phyloP scores from a whole-genome alignment of 106 monocot genomes.

The Dactylorhiza incarnata region DNA sequence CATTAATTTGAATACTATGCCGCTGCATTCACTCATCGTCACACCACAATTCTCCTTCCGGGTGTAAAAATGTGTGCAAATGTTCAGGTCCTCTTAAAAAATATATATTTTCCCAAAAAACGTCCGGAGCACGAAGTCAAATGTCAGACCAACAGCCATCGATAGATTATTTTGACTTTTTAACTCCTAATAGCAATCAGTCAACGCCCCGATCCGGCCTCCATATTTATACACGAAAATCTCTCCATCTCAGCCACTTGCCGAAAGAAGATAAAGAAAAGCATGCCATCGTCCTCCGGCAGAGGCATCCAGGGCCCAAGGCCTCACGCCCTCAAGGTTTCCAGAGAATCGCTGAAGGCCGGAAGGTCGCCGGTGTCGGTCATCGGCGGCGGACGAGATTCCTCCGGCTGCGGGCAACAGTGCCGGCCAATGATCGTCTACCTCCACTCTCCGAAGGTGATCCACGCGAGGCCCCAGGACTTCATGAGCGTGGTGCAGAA shows the following conservation, averaged over 20 bases:
- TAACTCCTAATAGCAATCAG: neutral
- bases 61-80: neutral
- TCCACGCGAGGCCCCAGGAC: constrained; percentile 11
- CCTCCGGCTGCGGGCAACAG: neutral
- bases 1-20: no score
- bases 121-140: neutral
- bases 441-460: constrained; percentile 12
- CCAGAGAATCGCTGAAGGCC: neutral
- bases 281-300: constrained; percentile 7
- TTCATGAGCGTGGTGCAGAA: constrained; percentile 19
- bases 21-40: no score
- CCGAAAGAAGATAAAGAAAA: neutral
- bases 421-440: constrained; percentile 8
- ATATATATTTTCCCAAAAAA: neutral
- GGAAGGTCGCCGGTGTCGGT: no score
- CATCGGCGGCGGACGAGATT: neutral
- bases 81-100: neutral
- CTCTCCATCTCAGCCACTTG: neutral
- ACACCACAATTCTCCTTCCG: no score
- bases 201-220: neutral
- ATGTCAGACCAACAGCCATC: neutral
- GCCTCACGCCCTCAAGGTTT: constrained; percentile 7
- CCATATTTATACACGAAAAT: neutral
- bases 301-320: constrained; percentile 6
- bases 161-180: constrained; percentile 1